Evolutionary conservation across 2,329 filamentous ascomycete species (phyloP), one percentile per base, ranked within the genome.

Genomic region (Alternaria solani): DNA sequence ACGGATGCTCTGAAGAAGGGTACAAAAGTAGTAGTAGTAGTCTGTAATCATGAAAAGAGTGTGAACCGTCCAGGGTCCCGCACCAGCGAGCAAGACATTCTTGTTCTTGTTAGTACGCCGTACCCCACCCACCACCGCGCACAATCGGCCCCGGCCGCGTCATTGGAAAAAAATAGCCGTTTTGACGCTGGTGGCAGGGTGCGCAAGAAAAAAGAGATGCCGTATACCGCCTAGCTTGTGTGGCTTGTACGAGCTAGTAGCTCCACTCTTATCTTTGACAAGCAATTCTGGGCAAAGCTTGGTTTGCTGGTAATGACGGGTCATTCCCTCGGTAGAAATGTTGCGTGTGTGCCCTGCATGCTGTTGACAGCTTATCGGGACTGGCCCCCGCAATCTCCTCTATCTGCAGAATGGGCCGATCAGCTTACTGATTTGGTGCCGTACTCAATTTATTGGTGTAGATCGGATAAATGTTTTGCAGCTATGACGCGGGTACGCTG

Each of bases 181-280:
- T 58, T 34, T 38, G 34, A 42, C 25, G 49, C 55, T 49, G 49
- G 20, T 58, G 49, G 25, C 48, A 44, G 51, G 43, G 39, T 41
- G 14, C 26, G 36, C 28, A 9, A 20, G 30, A 36, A 34, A 39
- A 53, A 38, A 25, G 48, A 61, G 53, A 38, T 65, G 58, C 62
- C 63, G 30, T 57, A 59, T 64, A 36, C 18, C 38, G 60, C 54
- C 43, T 68, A 65, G 62, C 52, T 34, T 49, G 32, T 49, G 30
- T 36, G 46, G 39, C 30, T 36, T 56, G 51, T 41, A 60, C 56
- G 56, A 43, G 48, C 53, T 36, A 42, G 23, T n/a, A 34, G 55
- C 54, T 51, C 64, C 62, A 65, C 61, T 62, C 65, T 67, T 68
- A 68, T 67, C 63, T 38, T 11, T 28, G 38, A 58, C 59, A 67